These are phyloP conservation scores for Penicillium coffeae DNA, from an alignment of 495 filamentous ascomycete genomes.

Conservation along the genomic window DNA sequence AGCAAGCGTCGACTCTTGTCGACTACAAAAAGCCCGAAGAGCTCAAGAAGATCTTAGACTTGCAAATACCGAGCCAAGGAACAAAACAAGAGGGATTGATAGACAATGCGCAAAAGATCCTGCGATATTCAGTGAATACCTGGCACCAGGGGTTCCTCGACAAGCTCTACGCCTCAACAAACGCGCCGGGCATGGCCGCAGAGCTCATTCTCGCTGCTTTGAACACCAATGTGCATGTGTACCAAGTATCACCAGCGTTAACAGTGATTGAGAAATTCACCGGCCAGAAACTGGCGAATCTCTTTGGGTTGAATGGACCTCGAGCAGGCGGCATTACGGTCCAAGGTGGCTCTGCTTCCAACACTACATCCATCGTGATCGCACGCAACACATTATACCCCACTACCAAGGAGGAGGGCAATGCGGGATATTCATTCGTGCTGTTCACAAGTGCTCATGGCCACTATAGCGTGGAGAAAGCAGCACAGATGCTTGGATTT, in stretches of 20 bases:
- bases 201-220: conserved; percentile 78
- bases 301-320: conserved; percentile 72
- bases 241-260: conserved; percentile 83
- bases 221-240: conserved; percentile 90
- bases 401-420: conserved; percentile 66
- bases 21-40: conserved; percentile 68
- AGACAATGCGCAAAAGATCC: conserved; percentile 57
- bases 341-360: conserved; percentile 81
- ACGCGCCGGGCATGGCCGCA: conserved; percentile 76
- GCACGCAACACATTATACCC: conserved; percentile 85
- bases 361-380: conserved; percentile 82
- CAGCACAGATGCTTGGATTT: conserved; percentile 79
- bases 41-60: conserved; percentile 58
- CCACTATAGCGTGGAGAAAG: conserved; percentile 94
- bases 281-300: conserved; percentile 58
- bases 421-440: conserved; percentile 59
- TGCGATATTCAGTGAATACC: conserved; percentile 87
- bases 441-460: conserved; percentile 88
- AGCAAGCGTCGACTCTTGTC: conserved; percentile 66
- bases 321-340: conserved; percentile 83
- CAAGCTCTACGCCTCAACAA: conserved; percentile 83
- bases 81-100: conserved; percentile 70
- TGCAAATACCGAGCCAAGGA: conserved; percentile 63
- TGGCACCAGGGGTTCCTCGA: conserved; percentile 96
- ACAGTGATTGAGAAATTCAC: conserved; percentile 82